These are phyloP conservation scores for Aspergillus sergii DNA, from an alignment of 2,329 filamentous ascomycete species.

Conservation along the genomic window DNA sequence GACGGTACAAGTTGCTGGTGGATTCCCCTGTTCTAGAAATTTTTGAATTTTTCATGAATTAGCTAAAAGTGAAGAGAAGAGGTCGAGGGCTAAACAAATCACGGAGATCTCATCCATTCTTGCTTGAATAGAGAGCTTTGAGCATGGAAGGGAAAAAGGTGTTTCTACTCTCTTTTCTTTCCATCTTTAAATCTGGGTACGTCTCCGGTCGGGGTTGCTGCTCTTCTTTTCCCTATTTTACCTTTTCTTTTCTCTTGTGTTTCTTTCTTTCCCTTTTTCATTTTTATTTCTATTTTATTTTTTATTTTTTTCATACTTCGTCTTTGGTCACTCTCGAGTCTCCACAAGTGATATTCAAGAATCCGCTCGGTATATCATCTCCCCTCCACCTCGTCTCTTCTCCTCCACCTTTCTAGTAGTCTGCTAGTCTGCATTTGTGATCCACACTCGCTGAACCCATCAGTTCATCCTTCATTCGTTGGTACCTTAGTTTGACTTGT, in stretches of 20 bases:
- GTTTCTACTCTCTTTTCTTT: neutral
- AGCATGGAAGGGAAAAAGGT: neutral
- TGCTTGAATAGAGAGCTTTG: neutral
- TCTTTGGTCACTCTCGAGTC: neutral
- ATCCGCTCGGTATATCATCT: constrained; percentile 4
- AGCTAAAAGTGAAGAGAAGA: neutral
- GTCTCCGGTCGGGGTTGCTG: constrained; percentile 10
- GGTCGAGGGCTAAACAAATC: neutral
- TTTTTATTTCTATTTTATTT: neutral
- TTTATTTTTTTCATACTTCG: neutral
- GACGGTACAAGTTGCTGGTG: constrained; percentile 7
- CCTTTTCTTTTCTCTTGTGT: neutral
- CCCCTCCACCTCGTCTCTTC: constrained; percentile 1
- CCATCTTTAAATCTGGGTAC: neutral
- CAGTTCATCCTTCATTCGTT: constrained; percentile 16
- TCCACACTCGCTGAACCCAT: constrained; percentile 13
- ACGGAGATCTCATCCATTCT: neutral
- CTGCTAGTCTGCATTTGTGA: constrained; percentile 10
- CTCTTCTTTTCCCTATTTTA: neutral
- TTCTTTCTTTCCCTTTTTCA: neutral
- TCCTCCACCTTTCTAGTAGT: constrained; percentile 7
- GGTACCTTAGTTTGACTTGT: constrained; percentile 11
- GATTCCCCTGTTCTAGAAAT: constrained; percentile 16
- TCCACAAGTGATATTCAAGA: constrained; percentile 1
- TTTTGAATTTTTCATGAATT: neutral